Percentiles rank a stretch among this genome's conserved stretches.
These are phyloP conservation scores for Polychytrium aggregatum DNA, from an alignment of 192 early-diverging fungal genomes.

Conservation along the genomic window DNA sequence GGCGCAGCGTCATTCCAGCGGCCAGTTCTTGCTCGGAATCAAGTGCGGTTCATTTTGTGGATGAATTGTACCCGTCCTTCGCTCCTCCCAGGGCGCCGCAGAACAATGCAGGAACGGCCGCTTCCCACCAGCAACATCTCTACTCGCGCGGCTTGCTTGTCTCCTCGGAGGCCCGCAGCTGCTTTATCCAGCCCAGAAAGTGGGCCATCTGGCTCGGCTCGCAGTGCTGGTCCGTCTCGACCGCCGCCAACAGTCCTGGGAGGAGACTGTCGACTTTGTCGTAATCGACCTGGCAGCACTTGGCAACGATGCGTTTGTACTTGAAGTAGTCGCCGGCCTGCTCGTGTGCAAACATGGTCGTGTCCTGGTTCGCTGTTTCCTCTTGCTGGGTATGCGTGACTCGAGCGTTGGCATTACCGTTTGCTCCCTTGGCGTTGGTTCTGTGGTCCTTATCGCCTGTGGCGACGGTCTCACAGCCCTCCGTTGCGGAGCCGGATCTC, in stretches of 20 bases:
- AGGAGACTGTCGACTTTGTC: slow-evolving; percentile 72
- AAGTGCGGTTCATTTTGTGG: too few species aligned
- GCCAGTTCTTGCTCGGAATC: too few species aligned
- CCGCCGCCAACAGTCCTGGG: slow-evolving; percentile 59
- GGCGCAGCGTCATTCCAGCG: too few species aligned
- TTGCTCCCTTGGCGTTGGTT: not conserved
- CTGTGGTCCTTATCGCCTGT: slow-evolving; percentile 5
- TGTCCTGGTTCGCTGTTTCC: slow-evolving; percentile 1
- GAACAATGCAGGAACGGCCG: too few species aligned
- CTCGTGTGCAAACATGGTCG: slow-evolving; percentile 8
- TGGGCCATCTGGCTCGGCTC: too few species aligned
- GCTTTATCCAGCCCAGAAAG: too few species aligned
- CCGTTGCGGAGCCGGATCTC: not conserved
- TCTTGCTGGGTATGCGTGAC: not conserved
- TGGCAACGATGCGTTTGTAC: slow-evolving; percentile 74
- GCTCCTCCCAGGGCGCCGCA: too few species aligned
- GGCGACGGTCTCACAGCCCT: not conserved
- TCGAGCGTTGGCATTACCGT: not conserved
- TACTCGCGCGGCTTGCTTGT: too few species aligned
- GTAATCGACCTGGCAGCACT: slow-evolving; percentile 68
- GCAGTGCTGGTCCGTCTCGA: slow-evolving; percentile 61
- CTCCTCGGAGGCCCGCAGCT: too few species aligned
- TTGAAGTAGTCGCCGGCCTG: slow-evolving; percentile 31
- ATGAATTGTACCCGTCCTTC: too few species aligned
- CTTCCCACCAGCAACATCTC: too few species aligned